Percentiles rank a stretch among this genome's conserved stretches.
Conservation (phyloP, 2,329 filamentous ascomycete genomes). For the Apiospora pterosperma region DNA sequence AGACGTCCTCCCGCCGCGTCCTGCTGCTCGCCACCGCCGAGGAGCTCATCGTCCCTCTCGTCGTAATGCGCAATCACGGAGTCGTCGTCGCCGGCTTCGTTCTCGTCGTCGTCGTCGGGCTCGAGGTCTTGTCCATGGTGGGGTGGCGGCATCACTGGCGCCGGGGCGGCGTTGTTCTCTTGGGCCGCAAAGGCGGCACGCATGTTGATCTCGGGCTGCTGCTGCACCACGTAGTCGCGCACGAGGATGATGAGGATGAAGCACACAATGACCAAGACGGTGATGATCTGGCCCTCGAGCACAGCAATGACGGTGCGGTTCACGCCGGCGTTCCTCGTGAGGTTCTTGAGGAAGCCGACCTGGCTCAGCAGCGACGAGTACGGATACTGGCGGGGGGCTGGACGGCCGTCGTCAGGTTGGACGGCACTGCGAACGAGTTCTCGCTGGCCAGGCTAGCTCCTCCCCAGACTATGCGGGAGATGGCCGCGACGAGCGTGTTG, state of each 20-base stretch:
- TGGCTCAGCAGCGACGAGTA: constrained; percentile 51
- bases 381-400: constrained; percentile 11
- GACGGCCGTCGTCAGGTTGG: constrained; percentile 20
- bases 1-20: not conserved
- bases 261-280: constrained; percentile 81
- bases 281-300: constrained; percentile 91
- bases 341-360: constrained; percentile 51
- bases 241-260: constrained; percentile 98
- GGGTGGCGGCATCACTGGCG: not conserved
- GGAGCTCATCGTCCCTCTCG: constrained; percentile 11
- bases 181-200: constrained; percentile 59
- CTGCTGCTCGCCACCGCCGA: not conserved
- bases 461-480: constrained; percentile 7
- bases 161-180: constrained; percentile 24
- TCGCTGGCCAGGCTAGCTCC: not conserved
- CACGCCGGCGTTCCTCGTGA: constrained; percentile 66
- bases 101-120: not conserved
- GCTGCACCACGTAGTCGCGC: constrained; percentile 95
- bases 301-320: constrained; percentile 81
- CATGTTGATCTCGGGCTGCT: constrained; percentile 90
- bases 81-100: constrained; percentile 1
- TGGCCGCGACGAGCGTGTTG: constrained; percentile 5
- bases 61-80: constrained; percentile 8
- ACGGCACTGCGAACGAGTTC: not conserved
- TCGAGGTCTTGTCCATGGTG: constrained; percentile 8